Conservation (phyloP, 768 basidiomycete species). For the Psilocybe cubensis region DNA sequence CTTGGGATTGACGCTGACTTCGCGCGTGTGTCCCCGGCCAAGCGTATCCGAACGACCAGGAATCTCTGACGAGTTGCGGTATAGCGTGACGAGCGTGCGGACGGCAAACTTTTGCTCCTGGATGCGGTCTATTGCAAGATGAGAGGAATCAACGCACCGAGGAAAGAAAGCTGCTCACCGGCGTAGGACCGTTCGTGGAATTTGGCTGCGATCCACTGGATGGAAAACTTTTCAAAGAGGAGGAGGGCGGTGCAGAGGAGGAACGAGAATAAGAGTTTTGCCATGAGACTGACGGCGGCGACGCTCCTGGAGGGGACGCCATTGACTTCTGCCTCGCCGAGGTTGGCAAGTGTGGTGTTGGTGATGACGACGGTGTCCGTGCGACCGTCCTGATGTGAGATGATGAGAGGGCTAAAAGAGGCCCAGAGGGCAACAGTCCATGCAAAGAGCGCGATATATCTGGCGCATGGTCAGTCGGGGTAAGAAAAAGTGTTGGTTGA, state of each 20-base stretch:
- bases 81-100: conserved; percentile 70
- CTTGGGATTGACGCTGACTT: conserved; percentile 54
- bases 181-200: conserved; percentile 82
- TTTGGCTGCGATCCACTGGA: conserved; percentile 84
- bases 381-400: conserved; percentile 36
- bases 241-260: conserved; percentile 72
- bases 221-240: conserved; percentile 81
- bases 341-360: neutral
- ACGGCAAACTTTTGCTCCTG: conserved; percentile 82
- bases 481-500: neutral
- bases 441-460: conserved; percentile 66
- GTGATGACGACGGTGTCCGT: neutral
- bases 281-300: conserved; percentile 55
- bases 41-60: conserved; percentile 70
- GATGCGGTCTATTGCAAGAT: conserved; percentile 62
- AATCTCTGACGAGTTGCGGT: conserved; percentile 77
- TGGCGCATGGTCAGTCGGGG: conserved; percentile 4
- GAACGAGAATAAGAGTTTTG: conserved; percentile 73
- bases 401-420: conserved; percentile 72
- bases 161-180: conserved; percentile 35
- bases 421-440: conserved; percentile 76
- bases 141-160: conserved; percentile 4
- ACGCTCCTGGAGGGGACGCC: conserved; percentile 24
- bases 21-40: conserved; percentile 37
- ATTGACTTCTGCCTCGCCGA: too few species aligned